A percentile compares a stretch with the other conserved stretches of the same genome.
These are phyloP conservation scores for Cladosporium halotolerans DNA, from an alignment of 2,329 filamentous ascomycete species.

Conservation along the genomic window DNA sequence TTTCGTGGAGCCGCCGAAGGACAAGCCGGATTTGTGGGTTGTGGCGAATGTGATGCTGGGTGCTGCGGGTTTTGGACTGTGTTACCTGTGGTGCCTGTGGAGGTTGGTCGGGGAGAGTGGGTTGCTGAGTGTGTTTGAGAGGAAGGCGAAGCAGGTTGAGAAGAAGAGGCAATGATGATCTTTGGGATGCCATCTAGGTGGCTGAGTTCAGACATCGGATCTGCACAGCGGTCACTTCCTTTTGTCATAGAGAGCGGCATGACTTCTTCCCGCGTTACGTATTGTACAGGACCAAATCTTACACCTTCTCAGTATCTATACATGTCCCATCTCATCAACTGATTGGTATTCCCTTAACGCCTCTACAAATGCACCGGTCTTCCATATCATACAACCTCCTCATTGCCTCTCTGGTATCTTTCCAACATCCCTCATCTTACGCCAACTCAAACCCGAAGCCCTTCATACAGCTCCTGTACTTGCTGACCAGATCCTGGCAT, in stretches of 20 bases:
- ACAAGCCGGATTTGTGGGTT: conserved; percentile 91
- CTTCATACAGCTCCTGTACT: conserved; percentile 88
- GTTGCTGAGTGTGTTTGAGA: conserved; percentile 12
- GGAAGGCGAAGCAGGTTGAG: conserved; percentile 20
- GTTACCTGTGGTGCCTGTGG: conserved; percentile 87
- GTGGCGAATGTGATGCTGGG: conserved; percentile 85
- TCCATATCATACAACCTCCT: neutral
- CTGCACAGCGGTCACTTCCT: too few species aligned
- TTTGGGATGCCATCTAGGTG: too few species aligned
- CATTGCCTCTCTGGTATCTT: neutral
- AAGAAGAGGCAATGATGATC: conserved; percentile 35
- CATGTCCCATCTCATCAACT: too few species aligned
- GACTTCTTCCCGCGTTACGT: too few species aligned
- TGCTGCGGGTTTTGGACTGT: conserved; percentile 74
- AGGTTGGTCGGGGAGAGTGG: conserved; percentile 55
- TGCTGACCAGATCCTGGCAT: conserved; percentile 73
- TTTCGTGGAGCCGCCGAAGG: conserved; percentile 58
- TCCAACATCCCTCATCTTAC: conserved; percentile 1
- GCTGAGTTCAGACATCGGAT: too few species aligned
- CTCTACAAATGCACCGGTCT: neutral
- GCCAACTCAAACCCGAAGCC: conserved; percentile 75
- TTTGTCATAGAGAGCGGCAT: too few species aligned
- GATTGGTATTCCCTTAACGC: too few species aligned
- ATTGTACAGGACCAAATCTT: too few species aligned
- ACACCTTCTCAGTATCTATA: too few species aligned